Evolutionary conservation across 768 basidiomycete species (phyloP), one percentile per base, ranked within the genome.

Genomic region (Tylopilus subfusipes): DNA sequence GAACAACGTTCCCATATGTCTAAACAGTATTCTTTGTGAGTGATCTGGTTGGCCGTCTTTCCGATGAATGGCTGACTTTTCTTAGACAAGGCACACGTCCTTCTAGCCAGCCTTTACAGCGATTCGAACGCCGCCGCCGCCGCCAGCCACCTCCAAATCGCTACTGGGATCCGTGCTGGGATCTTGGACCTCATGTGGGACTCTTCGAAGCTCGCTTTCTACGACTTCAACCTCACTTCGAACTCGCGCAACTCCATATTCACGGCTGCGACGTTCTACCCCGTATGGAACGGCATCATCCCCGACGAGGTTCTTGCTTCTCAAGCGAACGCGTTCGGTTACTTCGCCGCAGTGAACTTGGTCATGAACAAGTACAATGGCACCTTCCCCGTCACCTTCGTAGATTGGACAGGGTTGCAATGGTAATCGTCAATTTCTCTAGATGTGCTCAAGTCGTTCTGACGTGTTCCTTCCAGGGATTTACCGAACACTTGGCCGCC

Each of bases 111-210:
- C 25, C 75, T 93, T 2, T 92, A 89, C 62, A 75, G 71, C 12
- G 48, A 58, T n/a, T 68, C 77, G 10, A 78, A 85, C 42, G 52
- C 63, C 0, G 68, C 72, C 0, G 75, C 76, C 5, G 78, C 77
- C 0, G 63, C 72, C 3, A 67, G 71, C 25, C 91, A 94, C 63
- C 74, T 69, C 18, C 61, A 75, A 22, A 76, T 79, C 3, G 91
- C 93, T 0, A 68, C 77, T 0, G 70, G 73, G 9, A 72, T 92
- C 40, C 81, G 82, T 53, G 76, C 72, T 21, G 93, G 85, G 1
- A 82, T 97, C 55, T 73, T 97, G 33, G 95, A 98, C 67, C 80
- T 97, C 10, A 76, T 83, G 71, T 97, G 94, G 93, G 89, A 96
- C 65, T 59, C 82, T 0, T 71, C 75, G 9, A 90, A 88, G 75